Percentiles rank a stretch among this genome's conserved stretches.
Evolutionary conservation across 345 rosid genomes (phyloP).

Genomic region (Pugionium cornutum): DNA sequence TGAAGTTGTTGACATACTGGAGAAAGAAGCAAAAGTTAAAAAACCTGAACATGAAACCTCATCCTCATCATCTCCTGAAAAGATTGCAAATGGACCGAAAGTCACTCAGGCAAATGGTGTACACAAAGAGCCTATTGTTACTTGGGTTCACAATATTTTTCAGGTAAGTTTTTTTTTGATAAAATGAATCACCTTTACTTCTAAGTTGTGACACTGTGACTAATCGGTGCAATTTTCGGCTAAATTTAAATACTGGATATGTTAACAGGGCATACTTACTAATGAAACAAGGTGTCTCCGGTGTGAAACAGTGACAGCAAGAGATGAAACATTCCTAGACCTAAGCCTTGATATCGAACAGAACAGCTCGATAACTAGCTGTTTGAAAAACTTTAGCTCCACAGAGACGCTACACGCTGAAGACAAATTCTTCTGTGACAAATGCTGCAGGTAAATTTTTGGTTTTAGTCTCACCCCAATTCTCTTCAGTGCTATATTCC

Average conservation of each 20-base stretch:
- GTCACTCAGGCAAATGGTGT: constrained; percentile 59
- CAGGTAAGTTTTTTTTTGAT: constrained; percentile 51
- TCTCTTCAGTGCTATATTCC: too few species aligned
- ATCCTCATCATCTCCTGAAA: constrained; percentile 62
- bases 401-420: constrained; percentile 92
- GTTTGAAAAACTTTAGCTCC: constrained; percentile 93
- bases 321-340: constrained; percentile 89
- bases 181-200: constrained; percentile 5
- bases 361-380: constrained; percentile 94
- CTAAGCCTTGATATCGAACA: constrained; percentile 97
- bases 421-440: constrained; percentile 96
- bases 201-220: not conserved
- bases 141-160: constrained; percentile 96
- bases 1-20: constrained; percentile 90
- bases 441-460: constrained; percentile 76
- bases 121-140: constrained; percentile 73
- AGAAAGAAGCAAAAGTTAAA: constrained; percentile 54
- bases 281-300: constrained; percentile 92
- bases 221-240: constrained; percentile 10
- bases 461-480: too few species aligned
- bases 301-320: constrained; percentile 93
- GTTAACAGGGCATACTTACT: constrained; percentile 78
- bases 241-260: constrained; percentile 31
- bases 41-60: constrained; percentile 66
- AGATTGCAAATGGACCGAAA: constrained; percentile 62